Evolutionary conservation across 352 stramenopile species (phyloP).

Genomic region (Pythium aquatile): DNA sequence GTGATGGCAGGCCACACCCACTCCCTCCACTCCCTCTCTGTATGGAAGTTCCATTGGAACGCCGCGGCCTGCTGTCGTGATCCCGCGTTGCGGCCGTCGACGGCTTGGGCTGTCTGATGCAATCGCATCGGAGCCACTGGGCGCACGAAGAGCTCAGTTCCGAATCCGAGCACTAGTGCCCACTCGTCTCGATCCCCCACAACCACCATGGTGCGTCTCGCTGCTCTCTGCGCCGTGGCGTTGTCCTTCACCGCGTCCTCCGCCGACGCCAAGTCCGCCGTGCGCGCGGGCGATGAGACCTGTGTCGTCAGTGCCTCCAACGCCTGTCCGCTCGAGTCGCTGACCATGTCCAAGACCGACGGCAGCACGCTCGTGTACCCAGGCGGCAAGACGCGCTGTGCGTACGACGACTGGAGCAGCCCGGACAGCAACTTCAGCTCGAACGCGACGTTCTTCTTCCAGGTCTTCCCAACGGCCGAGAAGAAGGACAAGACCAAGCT

Average conservation of each 20-base stretch:
- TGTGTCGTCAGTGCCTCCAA: constrained; percentile 55
- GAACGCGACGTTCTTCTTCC: constrained; percentile 70
- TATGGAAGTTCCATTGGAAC: neutral
- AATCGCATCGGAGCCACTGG: neutral
- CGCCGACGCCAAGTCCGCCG: constrained; percentile 28
- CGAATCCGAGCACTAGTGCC: constrained; percentile 13
- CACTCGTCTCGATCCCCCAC: neutral
- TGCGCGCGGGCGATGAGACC: constrained; percentile 42
- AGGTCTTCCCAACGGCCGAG: constrained; percentile 53
- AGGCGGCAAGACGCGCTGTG: constrained; percentile 50
- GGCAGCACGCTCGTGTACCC: constrained; percentile 58
- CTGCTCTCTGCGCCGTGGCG: constrained; percentile 14
- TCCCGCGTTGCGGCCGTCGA: neutral
- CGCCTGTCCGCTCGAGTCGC: constrained; percentile 46
- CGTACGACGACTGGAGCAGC: constrained; percentile 45
- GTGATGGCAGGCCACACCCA: neutral
- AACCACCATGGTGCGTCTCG: constrained; percentile 18
- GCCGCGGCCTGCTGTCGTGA: neutral
- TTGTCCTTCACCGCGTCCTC: constrained; percentile 10
- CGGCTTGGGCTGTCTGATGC: neutral
- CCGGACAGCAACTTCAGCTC: constrained; percentile 32
- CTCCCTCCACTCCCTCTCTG: neutral
- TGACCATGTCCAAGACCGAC: constrained; percentile 47
- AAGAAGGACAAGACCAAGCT: constrained; percentile 61
- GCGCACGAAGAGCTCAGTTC: constrained; percentile 3